Evolutionary conservation across 2,329 filamentous ascomycete genomes (phyloP), one percentile per base, ranked within the genome.

Genomic region (Nothophaeocryptopus gaeumannii): DNA sequence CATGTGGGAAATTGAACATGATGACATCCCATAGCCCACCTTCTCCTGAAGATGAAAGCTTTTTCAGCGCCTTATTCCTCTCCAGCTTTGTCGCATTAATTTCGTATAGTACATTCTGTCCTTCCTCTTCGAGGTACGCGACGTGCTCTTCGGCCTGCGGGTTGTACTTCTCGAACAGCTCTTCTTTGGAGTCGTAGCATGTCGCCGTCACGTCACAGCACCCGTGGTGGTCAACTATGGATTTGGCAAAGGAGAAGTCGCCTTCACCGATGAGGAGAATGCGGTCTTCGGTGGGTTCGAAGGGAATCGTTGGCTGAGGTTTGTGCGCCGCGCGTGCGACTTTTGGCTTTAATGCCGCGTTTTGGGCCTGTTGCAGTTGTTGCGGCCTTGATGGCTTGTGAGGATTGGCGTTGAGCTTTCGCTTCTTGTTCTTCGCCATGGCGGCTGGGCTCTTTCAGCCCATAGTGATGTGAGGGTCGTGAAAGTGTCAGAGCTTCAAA

Each of bases 1-100:
- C 87, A 73, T 99, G 93, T 32, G 93, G 93, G 70, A 99, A 99
- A 76, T 96, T 96, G 81, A 97, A 99, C 58, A 92, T 78, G 55
- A 97, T 85, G 49, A 83, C 80, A 68, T 95, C 84, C 77, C 86
- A 91, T 3, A 74, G 70, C 49, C 60, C 63, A 2, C 50, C 53
- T 5, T 36, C 40, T 7, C 33, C 39, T 8, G 36, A 20, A 5
- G 68, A 70, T 26, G 20, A 26, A 4, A 26, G 20, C 16, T 69
- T 72, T 39, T 71, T 74, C 35, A 78, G 62, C 14, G 72, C 63
- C 53, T 74, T 78, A 38, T 64, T 51, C 12, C 54, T 49, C 26
- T 74, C 74, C 65, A 86, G 77, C 59, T 79, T 85, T 37, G 78
- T 83, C 1, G 85, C 88, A 69, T 91, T 86, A 55, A 90, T 74